A percentile compares a stretch with the other conserved stretches of the same genome.
Conservation (phyloP, 805 yeast species). For the Starmerella bacillaris region DNA sequence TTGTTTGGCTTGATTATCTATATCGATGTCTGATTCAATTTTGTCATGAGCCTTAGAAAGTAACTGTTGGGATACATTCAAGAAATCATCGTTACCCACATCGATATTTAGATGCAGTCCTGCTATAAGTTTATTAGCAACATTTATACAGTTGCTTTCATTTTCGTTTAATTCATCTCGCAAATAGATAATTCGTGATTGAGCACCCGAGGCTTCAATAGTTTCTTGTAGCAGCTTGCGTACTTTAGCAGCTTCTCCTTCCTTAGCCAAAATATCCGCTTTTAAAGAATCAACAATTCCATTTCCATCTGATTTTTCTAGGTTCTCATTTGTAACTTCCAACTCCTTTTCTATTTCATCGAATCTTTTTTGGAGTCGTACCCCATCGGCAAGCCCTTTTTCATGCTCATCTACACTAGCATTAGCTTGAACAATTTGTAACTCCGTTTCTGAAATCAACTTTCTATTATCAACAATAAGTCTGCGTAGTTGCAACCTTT, state of each 20-base stretch:
- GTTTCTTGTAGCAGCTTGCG: constrained; percentile 8
- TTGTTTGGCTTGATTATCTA: too few relatives aligned
- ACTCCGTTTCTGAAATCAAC: neutral
- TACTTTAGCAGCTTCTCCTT: neutral
- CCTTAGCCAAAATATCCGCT: neutral
- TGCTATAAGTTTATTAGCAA: too few relatives aligned
- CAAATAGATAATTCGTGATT: constrained; percentile 8
- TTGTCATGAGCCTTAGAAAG: too few relatives aligned
- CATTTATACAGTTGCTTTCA: neutral
- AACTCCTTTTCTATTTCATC: neutral
- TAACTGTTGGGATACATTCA: too few relatives aligned
- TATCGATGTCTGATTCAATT: too few relatives aligned
- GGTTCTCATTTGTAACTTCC: neutral
- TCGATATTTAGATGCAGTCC: too few relatives aligned
- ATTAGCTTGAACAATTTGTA: neutral
- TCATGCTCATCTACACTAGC: constrained; percentile 1
- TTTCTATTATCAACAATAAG: constrained; percentile 2
- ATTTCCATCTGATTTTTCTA: neutral
- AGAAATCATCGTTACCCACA: too few relatives aligned
- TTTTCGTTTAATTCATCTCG: constrained; percentile 6
- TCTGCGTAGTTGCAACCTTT: constrained; percentile 17
- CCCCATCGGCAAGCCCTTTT: neutral
- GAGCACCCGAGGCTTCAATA: constrained; percentile 8
- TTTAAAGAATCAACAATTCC: neutral
- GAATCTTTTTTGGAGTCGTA: neutral